A percentile compares a stretch with the other conserved stretches of the same genome.
phyloP scores from a whole-genome alignment of 1,284 basidiomycete genomes.

The Neolentinus lepideus region DNA sequence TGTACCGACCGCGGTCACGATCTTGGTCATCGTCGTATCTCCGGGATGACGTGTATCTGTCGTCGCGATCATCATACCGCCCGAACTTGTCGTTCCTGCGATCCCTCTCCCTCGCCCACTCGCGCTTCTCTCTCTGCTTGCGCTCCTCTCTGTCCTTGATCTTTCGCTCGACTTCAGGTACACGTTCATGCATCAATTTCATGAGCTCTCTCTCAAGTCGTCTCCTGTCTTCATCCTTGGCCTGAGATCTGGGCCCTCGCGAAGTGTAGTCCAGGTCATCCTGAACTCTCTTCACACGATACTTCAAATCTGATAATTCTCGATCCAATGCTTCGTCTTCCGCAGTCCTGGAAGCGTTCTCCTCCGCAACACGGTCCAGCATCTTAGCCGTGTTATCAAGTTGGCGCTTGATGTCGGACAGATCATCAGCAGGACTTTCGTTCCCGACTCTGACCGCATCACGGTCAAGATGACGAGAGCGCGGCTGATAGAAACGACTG shows the following conservation, averaged over 20 bases:
- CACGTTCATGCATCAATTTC: slow-evolving; percentile 82
- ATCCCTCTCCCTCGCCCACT: slow-evolving; percentile 79
- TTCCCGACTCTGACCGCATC: slow-evolving; percentile 71
- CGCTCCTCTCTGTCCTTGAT: slow-evolving; percentile 78
- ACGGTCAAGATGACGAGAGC: slow-evolving; percentile 84
- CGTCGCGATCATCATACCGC: slow-evolving; percentile 49
- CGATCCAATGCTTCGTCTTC: slow-evolving; percentile 88
- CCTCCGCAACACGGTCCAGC: slow-evolving; percentile 70
- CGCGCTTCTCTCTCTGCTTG: slow-evolving; percentile 70
- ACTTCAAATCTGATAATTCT: slow-evolving; percentile 86
- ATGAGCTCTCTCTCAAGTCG: slow-evolving; percentile 88
- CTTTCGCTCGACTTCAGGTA: slow-evolving; percentile 87
- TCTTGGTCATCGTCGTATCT: slow-evolving; percentile 15
- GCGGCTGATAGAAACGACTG: slow-evolving; percentile 77
- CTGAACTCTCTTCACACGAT: slow-evolving; percentile 82
- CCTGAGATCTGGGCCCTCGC: slow-evolving; percentile 65
- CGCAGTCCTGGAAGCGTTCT: slow-evolving; percentile 50
- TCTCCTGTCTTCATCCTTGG: slow-evolving; percentile 83
- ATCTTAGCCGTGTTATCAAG: slow-evolving; percentile 78
- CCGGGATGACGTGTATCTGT: slow-evolving; percentile 20
- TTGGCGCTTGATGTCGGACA: slow-evolving; percentile 84
- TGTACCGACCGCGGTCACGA: slow-evolving; percentile 23
- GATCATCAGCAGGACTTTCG: slow-evolving; percentile 66
- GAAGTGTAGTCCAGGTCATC: slow-evolving; percentile 92
- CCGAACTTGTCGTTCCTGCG: slow-evolving; percentile 78